Evolutionary conservation across 1,284 basidiomycete genomes (phyloP), one percentile per base, ranked within the genome.

Genomic region (Abortiporus biennis): DNA sequence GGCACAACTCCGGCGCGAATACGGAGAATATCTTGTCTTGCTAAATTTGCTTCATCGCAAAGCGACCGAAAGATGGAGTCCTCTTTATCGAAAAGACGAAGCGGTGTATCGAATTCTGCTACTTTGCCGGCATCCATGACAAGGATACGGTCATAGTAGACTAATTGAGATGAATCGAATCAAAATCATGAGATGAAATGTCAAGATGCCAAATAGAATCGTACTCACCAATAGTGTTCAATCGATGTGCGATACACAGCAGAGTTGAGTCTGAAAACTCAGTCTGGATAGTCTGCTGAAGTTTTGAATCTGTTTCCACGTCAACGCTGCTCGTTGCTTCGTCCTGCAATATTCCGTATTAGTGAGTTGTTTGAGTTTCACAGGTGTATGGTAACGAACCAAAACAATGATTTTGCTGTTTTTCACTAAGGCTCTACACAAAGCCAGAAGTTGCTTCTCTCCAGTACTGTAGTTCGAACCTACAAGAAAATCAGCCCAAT

Each of bases 251-350:
- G 41, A 89, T 86, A 53, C 83, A 85, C 21, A 89, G 61, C 47
- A 89, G 64, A 0, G 78, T 82, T 16, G 72, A 73, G 1, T 65
- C 50, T 1, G 74, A 66, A 53, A 90, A 88, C 52, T 86, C 83
- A 22, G 72, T 71, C 52, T 80, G 76, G 45, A 92, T 87, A 0
- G 85, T 88, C 19, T 68, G 67, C 50, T 88, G 86, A 31, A 91
- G 67, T 60, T 82, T 83, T 2, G 82, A 73, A 57, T 91, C 87
- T 21, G 84, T 90, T 54, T 88, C 86, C 20, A 85, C 77, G 50
- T 93, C 90, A 15, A 92, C 85, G 37, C 74, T 86, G n/a, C 85
- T 86, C 1, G 88, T 91, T 0, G 87, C 86, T 59, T 90, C 84
- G 51, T 83, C 81, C 71, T 76, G 48, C 13, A 36, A 36, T 21